Percentiles rank a stretch among this genome's conserved stretches.
Evolutionary conservation across 2,329 filamentous ascomycete genomes (phyloP).

Genomic region (Xylaria polymorpha): DNA sequence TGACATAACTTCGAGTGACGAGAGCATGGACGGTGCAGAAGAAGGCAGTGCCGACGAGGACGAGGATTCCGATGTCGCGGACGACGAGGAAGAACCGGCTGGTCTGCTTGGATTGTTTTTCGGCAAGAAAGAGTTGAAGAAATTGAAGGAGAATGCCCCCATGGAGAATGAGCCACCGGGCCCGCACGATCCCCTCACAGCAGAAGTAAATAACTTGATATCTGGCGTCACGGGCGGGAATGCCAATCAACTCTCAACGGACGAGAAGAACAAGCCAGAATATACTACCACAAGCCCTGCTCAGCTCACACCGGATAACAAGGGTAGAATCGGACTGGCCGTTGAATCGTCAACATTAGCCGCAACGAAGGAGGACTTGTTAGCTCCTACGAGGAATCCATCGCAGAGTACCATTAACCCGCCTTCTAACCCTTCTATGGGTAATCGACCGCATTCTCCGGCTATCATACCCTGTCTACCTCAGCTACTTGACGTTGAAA

Average conservation of each 20-base stretch:
- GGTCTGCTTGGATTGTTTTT: conserved; percentile 69
- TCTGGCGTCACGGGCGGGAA: background rate
- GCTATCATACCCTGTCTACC: conserved; percentile 37
- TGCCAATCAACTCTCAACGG: background rate
- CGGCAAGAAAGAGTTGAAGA: conserved; percentile 67
- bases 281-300: background rate
- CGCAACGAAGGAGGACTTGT: background rate
- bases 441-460: conserved; percentile 39
- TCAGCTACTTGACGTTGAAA: conserved; percentile 42
- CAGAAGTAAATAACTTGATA: conserved; percentile 42
- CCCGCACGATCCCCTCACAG: conserved; percentile 52
- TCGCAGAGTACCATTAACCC: conserved; percentile 11
- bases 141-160: conserved; percentile 59
- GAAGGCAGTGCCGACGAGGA: conserved; percentile 51
- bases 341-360: background rate
- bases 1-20: conserved; percentile 69
- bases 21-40: conserved; percentile 57
- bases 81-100: conserved; percentile 55
- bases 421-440: conserved; percentile 35
- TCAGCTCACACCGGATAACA: background rate
- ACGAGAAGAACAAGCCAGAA: background rate
- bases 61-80: conserved; percentile 59
- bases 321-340: background rate
- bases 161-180: conserved; percentile 42
- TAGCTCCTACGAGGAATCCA: background rate